Conservation (phyloP, 805 yeast species). For the Priceomyces fermenticarens region DNA sequence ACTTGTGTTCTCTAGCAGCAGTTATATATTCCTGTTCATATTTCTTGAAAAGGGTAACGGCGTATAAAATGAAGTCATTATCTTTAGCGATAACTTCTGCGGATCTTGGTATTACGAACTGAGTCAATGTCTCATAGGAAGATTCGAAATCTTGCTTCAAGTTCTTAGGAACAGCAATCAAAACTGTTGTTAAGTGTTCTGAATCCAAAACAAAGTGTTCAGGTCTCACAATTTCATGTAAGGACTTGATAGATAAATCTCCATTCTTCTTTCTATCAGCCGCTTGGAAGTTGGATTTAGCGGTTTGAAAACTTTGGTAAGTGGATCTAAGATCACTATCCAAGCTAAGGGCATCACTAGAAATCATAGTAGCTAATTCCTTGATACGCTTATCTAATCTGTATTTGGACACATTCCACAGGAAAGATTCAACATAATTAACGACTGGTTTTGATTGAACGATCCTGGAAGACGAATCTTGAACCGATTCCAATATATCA, state of each 20-base stretch:
- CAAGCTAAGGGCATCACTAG: conserved; percentile 75
- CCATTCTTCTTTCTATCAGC: conserved; percentile 94
- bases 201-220: conserved; percentile 81
- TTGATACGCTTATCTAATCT: conserved; percentile 80
- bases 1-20: conserved; percentile 78
- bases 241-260: conserved; percentile 80
- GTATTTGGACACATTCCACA: conserved; percentile 87
- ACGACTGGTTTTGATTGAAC: conserved; percentile 50
- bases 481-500: conserved; percentile 59
- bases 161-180: conserved; percentile 81
- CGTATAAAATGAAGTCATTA: conserved; percentile 67
- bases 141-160: conserved; percentile 58
- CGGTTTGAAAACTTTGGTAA: conserved; percentile 72
- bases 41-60: conserved; percentile 84
- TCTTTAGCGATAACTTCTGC: conserved; percentile 72
- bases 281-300: conserved; percentile 78
- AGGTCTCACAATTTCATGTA: conserved; percentile 83
- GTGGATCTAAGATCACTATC: conserved; percentile 82
- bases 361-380: conserved; percentile 65
- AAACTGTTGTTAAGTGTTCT: conserved; percentile 81
- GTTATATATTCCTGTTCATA: conserved; percentile 64
- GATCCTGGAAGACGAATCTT: conserved; percentile 25
- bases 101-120: conserved; percentile 89
- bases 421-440: conserved; percentile 68
- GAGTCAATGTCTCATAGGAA: conserved; percentile 71